Evolutionary conservation across 176 grass and related monocot species (phyloP), one percentile per base, ranked within the genome.

Genomic region (Saccharum officinarum): DNA sequence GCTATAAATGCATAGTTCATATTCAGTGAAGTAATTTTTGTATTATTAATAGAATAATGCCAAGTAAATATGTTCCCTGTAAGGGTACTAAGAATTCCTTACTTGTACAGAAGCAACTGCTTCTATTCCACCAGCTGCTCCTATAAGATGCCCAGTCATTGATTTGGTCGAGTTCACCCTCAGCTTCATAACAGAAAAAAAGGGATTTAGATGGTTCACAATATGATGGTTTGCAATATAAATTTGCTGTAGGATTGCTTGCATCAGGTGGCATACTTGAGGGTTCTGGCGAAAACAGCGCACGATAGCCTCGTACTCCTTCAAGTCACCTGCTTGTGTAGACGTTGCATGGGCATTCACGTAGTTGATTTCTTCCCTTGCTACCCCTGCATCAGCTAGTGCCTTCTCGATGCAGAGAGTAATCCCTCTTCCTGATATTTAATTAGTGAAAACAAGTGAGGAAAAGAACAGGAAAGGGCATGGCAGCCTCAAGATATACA

Each of bases 311-410:
- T 96, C 91, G 11, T 96, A 99, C 67, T 99, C 97, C 88, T 99
- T 96, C 80, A 99, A 83, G 83, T 99, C 97, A 68, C 97, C 97
- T 40, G 86, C 82, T 40, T 73, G 94, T 87, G 97, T 99, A 55
- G 94, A 99, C 44, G 97, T 97, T 91, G 97, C 97, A 94, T 99
- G 97, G 23, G 97, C 97, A 92, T 99, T 99, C 54, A 99, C 91
- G 79, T 99, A 99, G 86, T 99, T 97, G 28, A 97, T 75, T 80
- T 96, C 94, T 86, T 99, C 94, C 84, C 86, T 99, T 69, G 78
- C 10, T 82, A 97, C 82, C 49, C 94, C 97, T 81, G 97, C 94
- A 87, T 97, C 90, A 81, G 49, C 80, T 49, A 99, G 82, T 86
- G 97, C 97, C 40, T 92, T 99, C 71, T 99, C 97, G 34, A 99